Conservation (phyloP, 1,139 yeast species). For the Kodamaea plutei region DNA sequence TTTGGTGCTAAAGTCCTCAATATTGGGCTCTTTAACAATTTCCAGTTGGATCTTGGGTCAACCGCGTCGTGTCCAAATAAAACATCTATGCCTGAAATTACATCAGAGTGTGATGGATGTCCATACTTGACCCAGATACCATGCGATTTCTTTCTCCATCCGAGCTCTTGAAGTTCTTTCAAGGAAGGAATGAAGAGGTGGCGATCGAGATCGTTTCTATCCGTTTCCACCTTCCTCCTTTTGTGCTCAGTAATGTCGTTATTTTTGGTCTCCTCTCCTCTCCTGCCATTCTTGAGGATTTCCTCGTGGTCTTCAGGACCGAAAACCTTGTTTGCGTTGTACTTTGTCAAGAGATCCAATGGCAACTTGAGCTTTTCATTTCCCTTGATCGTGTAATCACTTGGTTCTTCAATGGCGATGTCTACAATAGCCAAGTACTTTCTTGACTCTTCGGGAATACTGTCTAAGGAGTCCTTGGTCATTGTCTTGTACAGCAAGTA, state of each 20-base stretch:
- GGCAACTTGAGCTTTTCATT: slow-evolving; percentile 32
- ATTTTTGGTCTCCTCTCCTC: slow-evolving; percentile 2
- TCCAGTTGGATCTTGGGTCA: slow-evolving; percentile 79
- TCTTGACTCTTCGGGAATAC: slow-evolving; percentile 6
- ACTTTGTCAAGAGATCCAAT: slow-evolving; percentile 24
- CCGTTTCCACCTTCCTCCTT: slow-evolving; percentile 6
- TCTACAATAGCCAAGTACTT: slow-evolving; percentile 30
- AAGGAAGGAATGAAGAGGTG: slow-evolving; percentile 28
- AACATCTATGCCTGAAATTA: slow-evolving; percentile 51
- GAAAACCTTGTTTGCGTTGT: slow-evolving; percentile 23
- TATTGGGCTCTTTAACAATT: slow-evolving; percentile 29
- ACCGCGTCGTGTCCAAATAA: slow-evolving; percentile 69
- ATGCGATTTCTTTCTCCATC: slow-evolving; percentile 34
- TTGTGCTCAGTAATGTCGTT: slow-evolving; percentile 5
- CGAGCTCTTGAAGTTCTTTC: slow-evolving; percentile 25
- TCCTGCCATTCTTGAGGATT: slow-evolving; percentile 6
- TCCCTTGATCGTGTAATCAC: slow-evolving; percentile 30
- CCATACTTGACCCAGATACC: slow-evolving; percentile 54
- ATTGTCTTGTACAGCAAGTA: slow-evolving; percentile 33
- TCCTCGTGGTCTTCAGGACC: slow-evolving; percentile 26
- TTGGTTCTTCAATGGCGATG: slow-evolving; percentile 28
- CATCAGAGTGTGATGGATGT: slow-evolving; percentile 15
- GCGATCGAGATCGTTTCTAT: slow-evolving; percentile 22
- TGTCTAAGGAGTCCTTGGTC: slow-evolving; percentile 18
- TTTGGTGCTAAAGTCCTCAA: slow-evolving; percentile 17